Conservation (phyloP, 805 yeast species). For the Sugiyamaella lignohabitans region DNA sequence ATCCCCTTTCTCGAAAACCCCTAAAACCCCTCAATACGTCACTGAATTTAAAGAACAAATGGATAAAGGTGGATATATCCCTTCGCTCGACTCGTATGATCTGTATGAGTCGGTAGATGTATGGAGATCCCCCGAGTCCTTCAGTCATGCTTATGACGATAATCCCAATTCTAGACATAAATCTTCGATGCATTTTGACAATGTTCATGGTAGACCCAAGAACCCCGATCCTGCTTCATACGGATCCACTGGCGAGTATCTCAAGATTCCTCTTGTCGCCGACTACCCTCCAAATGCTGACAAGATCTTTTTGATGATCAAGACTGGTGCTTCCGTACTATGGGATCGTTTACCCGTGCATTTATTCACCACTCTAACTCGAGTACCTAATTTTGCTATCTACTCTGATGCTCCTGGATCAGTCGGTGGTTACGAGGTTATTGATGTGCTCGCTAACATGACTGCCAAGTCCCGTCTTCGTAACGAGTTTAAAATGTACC, state of each 20-base stretch:
- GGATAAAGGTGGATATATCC: neutral
- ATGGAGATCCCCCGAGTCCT: conserved; percentile 14
- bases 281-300: conserved; percentile 23
- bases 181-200: conserved; percentile 1
- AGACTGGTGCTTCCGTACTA: conserved; percentile 32
- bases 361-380: conserved; percentile 29
- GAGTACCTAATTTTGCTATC: conserved; percentile 29
- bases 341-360: conserved; percentile 35
- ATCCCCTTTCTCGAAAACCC: neutral
- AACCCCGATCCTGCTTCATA: neutral
- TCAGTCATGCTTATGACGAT: conserved; percentile 3
- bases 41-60: neutral
- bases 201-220: conserved; percentile 5
- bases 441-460: conserved; percentile 28
- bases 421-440: conserved; percentile 30
- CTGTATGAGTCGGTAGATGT: conserved; percentile 9
- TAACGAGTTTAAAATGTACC: conserved; percentile 22
- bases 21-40: neutral
- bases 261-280: conserved; percentile 22
- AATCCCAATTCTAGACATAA: neutral
- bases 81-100: neutral
- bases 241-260: conserved; percentile 12
- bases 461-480: conserved; percentile 14
- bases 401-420: conserved; percentile 32
- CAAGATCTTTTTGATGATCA: conserved; percentile 30